Evolutionary conservation across 768 basidiomycete species (phyloP).

Genomic region (Pisolithus orientalis): DNA sequence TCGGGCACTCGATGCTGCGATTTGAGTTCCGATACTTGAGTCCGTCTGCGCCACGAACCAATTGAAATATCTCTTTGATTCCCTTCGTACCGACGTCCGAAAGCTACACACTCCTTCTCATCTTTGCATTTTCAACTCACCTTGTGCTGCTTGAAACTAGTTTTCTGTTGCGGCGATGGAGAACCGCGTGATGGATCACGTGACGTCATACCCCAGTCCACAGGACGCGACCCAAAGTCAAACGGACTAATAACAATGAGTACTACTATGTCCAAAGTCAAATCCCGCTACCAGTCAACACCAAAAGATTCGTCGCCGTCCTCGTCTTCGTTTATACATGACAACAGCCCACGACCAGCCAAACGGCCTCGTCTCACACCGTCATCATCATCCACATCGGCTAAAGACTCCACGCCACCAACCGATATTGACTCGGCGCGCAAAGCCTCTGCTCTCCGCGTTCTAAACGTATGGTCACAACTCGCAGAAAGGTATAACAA

Average conservation of each 20-base stretch:
- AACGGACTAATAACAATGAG: neutral
- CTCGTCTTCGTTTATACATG: conserved; percentile 11
- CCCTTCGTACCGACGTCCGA: no score
- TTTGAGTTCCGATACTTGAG: no score
- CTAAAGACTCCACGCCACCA: conserved; percentile 22
- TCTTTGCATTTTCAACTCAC: no score
- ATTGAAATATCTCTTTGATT: no score
- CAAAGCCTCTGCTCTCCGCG: conserved; percentile 44
- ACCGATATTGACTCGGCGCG: conserved; percentile 49
- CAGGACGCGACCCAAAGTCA: neutral
- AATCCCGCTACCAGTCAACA: neutral
- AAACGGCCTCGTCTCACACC: conserved; percentile 49
- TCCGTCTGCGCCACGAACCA: no score
- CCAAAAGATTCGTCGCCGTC: neutral
- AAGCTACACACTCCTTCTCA: no score
- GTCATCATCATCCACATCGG: conserved; percentile 24
- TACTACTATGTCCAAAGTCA: neutral
- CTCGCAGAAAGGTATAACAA: conserved; percentile 64
- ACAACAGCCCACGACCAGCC: conserved; percentile 34
- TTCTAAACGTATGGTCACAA: conserved; percentile 59
- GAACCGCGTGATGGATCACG: neutral
- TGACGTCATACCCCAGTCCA: conserved; percentile 21
- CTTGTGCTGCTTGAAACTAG: no score
- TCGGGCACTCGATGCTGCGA: no score
- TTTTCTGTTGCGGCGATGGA: no score